These are phyloP conservation scores for Ascocoryne sarcoides DNA, from an alignment of 2,329 filamentous ascomycete species.

Conservation along the genomic window DNA sequence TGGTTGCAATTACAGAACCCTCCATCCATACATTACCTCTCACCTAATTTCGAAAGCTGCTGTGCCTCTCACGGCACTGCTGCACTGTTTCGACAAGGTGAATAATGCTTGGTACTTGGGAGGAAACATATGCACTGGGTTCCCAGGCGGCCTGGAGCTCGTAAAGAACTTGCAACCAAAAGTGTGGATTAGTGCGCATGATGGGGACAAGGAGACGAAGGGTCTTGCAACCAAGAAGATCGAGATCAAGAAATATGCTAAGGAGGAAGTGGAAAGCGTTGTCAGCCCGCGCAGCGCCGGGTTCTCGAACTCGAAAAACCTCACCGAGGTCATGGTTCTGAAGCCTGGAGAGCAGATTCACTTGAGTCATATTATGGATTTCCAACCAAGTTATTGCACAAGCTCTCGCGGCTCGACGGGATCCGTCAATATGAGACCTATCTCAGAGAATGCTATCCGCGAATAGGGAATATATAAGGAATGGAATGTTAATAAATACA, in stretches of 20 bases:
- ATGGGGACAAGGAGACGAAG: conserved; percentile 47
- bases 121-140: conserved; percentile 47
- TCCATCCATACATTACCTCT: conserved; percentile 46
- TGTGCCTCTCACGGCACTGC: conserved; percentile 52
- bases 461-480: too few species aligned
- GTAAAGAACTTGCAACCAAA: conserved; percentile 43
- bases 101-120: conserved; percentile 53
- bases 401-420: too few species aligned
- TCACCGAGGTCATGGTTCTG: conserved; percentile 36
- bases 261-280: conserved; percentile 37
- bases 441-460: not conserved
- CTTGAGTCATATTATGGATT: not conserved
- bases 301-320: conserved; percentile 15
- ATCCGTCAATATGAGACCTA: not conserved
- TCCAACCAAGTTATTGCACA: too few species aligned
- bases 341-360: conserved; percentile 9
- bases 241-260: conserved; percentile 36
- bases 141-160: conserved; percentile 48
- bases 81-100: conserved; percentile 55
- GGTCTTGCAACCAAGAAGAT: conserved; percentile 44
- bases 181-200: conserved; percentile 54
- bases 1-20: conserved; percentile 44
- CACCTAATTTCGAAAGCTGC: conserved; percentile 49
- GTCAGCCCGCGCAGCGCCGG: conserved; percentile 22
- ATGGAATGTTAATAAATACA: too few species aligned